Conservation (phyloP, 1,139 yeast genomes). For the Kodamaea anthophila region DNA sequence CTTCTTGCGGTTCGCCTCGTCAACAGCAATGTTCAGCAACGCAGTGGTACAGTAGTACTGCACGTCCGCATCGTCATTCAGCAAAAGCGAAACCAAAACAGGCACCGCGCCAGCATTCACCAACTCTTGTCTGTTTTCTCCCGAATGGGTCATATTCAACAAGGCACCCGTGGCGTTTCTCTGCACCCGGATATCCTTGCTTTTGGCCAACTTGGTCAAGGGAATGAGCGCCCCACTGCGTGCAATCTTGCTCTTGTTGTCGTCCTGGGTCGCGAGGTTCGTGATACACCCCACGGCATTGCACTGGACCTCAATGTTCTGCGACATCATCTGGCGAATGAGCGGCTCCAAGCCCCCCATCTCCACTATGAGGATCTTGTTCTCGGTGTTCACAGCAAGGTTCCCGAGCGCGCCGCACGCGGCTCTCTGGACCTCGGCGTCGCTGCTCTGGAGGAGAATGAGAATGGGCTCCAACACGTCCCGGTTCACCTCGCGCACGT, state of each 20-base stretch:
- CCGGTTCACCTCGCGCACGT: constrained; percentile 81
- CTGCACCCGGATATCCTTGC: constrained; percentile 92
- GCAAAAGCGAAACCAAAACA: constrained; percentile 80
- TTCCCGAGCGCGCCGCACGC: constrained; percentile 98
- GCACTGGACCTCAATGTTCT: constrained; percentile 96
- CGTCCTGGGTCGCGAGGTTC: constrained; percentile 97
- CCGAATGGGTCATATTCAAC: constrained; percentile 95
- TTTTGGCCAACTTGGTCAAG: constrained; percentile 85
- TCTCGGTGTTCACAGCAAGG: constrained; percentile 92
- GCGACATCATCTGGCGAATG: constrained; percentile 94
- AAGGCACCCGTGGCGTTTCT: constrained; percentile 98
- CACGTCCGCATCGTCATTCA: constrained; percentile 90
- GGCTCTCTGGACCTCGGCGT: constrained; percentile 94
- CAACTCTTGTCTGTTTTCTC: constrained; percentile 91
- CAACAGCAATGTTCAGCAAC: constrained; percentile 93
- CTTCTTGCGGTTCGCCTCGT: constrained; percentile 81
- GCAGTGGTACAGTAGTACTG: constrained; percentile 99
- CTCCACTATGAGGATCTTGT: constrained; percentile 87
- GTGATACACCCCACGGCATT: constrained; percentile 99
- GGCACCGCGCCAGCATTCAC: constrained; percentile 99
- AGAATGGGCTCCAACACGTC: constrained; percentile 92
- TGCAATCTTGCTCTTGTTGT: constrained; percentile 91
- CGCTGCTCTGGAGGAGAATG: constrained; percentile 77
- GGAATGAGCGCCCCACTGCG: constrained; percentile 96
- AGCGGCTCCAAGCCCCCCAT: constrained; percentile 98